These are phyloP conservation scores for Kuraishia capsulata DNA, from an alignment of 805 yeast species.

Conservation along the genomic window DNA sequence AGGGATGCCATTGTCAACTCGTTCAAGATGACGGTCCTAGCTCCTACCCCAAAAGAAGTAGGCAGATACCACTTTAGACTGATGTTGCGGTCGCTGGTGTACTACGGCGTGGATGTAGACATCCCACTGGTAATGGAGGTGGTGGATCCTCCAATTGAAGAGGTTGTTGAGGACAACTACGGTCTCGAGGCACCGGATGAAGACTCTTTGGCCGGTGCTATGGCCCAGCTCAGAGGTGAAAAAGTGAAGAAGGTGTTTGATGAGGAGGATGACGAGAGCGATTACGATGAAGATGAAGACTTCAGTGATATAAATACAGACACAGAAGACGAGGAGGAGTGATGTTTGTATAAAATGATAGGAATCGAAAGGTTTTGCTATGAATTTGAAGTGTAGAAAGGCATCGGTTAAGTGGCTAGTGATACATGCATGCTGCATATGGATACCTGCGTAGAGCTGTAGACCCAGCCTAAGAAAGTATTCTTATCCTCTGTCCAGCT, in stretches of 20 bases:
- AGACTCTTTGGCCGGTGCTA: constrained; percentile 66
- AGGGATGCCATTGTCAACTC: constrained; percentile 49
- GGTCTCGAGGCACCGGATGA: constrained; percentile 69
- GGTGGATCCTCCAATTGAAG: constrained; percentile 42
- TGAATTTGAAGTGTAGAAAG: too few relatives aligned
- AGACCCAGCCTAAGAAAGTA: too few relatives aligned
- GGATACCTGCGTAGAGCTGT: too few relatives aligned
- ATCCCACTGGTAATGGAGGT: constrained; percentile 68
- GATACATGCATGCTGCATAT: too few relatives aligned
- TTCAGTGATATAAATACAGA: constrained; percentile 54
- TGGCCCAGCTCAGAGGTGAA: constrained; percentile 62
- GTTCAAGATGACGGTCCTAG: constrained; percentile 62
- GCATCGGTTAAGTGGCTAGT: too few relatives aligned
- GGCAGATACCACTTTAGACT: constrained; percentile 67
- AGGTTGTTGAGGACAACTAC: constrained; percentile 30
- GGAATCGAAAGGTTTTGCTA: neutral
- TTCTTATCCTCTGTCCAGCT: too few relatives aligned
- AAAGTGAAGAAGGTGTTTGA: constrained; percentile 34
- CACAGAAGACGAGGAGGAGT: constrained; percentile 41
- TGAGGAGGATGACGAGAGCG: constrained; percentile 16
- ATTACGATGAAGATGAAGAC: constrained; percentile 15
- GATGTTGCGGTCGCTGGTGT: constrained; percentile 60
- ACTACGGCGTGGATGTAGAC: constrained; percentile 76
- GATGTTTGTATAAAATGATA: neutral
- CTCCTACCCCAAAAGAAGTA: constrained; percentile 67